A percentile compares a stretch with the other conserved stretches of the same genome.
These are phyloP conservation scores for Nadsonia commutata DNA, from an alignment of 1,139 yeast genomes.

Conservation along the genomic window DNA sequence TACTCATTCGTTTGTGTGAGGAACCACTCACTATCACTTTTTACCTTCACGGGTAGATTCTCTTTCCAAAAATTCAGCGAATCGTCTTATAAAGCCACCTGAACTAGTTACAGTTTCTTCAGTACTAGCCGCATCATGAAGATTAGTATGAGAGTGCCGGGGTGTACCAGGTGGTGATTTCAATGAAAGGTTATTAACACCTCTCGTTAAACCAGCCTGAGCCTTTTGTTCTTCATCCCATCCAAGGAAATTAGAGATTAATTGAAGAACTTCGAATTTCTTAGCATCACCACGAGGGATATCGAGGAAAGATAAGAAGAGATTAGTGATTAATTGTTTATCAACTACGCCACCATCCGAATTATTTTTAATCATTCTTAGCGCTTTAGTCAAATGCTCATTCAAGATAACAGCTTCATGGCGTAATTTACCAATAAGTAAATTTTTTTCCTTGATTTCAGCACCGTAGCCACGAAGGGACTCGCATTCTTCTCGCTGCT, in stretches of 20 bases:
- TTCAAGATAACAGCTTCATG: conserved; percentile 92
- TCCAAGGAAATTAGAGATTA: conserved; percentile 65
- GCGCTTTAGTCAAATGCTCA: conserved; percentile 85
- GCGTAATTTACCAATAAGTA: conserved; percentile 74
- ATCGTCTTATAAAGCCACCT: conserved; percentile 68
- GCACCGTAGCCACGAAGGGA: conserved; percentile 27
- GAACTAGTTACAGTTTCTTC: conserved; percentile 21
- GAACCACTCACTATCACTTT: no score
- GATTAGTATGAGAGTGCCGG: conserved; percentile 8
- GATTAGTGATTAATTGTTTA: conserved; percentile 73
- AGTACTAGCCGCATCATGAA: conserved; percentile 13
- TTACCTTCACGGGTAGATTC: conserved; percentile 27
- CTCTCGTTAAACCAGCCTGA: conserved; percentile 64
- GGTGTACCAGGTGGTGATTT: conserved; percentile 15
- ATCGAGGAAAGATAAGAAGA: conserved; percentile 69
- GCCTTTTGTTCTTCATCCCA: conserved; percentile 80
- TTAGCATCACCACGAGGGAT: conserved; percentile 89
- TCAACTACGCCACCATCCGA: conserved; percentile 68
- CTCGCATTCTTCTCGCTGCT: conserved; percentile 17
- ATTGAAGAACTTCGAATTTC: conserved; percentile 78
- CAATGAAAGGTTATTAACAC: background rate
- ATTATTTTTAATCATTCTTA: conserved; percentile 63
- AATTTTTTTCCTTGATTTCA: conserved; percentile 56
- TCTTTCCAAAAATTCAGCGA: conserved; percentile 82
- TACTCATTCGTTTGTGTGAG: no score